A percentile compares a stretch with the other conserved stretches of the same genome.
phyloP scores from a whole-genome alignment of 495 filamentous ascomycete species.

The Daldinia loculata region DNA sequence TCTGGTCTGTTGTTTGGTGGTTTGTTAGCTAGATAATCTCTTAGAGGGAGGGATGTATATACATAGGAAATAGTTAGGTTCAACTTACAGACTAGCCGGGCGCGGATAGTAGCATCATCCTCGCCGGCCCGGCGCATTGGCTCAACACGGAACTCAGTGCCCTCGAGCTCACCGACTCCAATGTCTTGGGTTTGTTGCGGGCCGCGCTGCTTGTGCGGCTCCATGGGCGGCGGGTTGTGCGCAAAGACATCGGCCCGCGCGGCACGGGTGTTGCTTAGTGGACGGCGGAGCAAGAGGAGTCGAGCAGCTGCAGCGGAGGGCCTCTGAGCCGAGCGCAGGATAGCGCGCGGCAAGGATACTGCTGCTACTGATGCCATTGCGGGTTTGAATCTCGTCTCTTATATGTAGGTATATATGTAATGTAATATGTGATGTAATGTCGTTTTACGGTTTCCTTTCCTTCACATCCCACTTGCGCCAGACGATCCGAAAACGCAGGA shows the following conservation, averaged over 20 bases:
- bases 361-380: slow-evolving; percentile 40
- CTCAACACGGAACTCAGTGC: slow-evolving; percentile 87
- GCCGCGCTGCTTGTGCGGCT: slow-evolving; percentile 40
- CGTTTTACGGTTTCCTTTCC: neutral
- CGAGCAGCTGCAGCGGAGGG: slow-evolving; percentile 7
- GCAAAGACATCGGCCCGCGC: slow-evolving; percentile 20
- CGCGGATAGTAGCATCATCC: slow-evolving; percentile 81
- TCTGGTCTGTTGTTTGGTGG: slow-evolving; percentile 75
- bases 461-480: neutral
- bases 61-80: neutral
- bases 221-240: slow-evolving; percentile 36
- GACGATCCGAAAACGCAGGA: neutral
- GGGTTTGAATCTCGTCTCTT: neutral
- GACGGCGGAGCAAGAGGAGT: slow-evolving; percentile 20
- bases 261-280: slow-evolving; percentile 34
- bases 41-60: neutral
- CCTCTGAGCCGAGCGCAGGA: slow-evolving; percentile 35
- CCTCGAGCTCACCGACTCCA: slow-evolving; percentile 89
- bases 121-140: slow-evolving; percentile 83
- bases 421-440: neutral
- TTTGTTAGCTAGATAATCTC: neutral
- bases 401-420: neutral
- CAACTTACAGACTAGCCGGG: slow-evolving; percentile 85
- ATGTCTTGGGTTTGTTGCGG: slow-evolving; percentile 66
- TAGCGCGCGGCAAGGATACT: slow-evolving; percentile 26